Evolutionary conservation across 352 stramenopile species (phyloP).

Genomic region (Nothophytophthora sp.): DNA sequence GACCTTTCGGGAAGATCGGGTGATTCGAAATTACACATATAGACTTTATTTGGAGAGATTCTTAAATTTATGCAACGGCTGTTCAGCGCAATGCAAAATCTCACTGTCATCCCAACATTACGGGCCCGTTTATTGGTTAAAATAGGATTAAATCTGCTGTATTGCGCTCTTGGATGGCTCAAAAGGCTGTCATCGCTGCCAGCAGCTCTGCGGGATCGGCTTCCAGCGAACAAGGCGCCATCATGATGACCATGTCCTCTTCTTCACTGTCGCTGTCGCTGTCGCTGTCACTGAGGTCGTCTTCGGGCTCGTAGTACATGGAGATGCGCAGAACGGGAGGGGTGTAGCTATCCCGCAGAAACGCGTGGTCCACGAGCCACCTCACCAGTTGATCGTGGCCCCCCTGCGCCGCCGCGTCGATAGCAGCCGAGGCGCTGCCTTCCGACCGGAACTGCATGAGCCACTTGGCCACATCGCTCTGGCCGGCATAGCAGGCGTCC

Average conservation of each 20-base stretch:
- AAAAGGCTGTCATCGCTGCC: no score
- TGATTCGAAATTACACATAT: no score
- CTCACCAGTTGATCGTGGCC: conserved; percentile 14
- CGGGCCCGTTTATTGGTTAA: no score
- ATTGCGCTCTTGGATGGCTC: no score
- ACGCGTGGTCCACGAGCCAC: conserved; percentile 24
- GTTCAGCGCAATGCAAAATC: no score
- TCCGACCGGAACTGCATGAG: conserved; percentile 40
- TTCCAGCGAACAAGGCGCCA: no score
- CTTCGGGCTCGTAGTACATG: conserved; percentile 4
- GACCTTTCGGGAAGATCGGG: no score
- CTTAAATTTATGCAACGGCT: no score
- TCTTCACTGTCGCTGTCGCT: conserved; percentile 1
- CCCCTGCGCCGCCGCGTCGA: conserved; percentile 18
- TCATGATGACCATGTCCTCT: conserved; percentile 12
- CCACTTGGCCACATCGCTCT: conserved; percentile 43
- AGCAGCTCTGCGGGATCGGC: no score
- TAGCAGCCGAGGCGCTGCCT: conserved; percentile 23
- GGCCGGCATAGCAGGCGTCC: conserved; percentile 38
- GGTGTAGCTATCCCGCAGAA: conserved; percentile 14
- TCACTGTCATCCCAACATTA: no score
- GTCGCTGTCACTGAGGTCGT: background rate
- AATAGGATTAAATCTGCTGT: no score
- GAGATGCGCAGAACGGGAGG: background rate
- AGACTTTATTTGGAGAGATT: no score